Evolutionary conservation across 192 early-diverging fungal species (phyloP).

Genomic region (Powellomyces hirtus): DNA sequence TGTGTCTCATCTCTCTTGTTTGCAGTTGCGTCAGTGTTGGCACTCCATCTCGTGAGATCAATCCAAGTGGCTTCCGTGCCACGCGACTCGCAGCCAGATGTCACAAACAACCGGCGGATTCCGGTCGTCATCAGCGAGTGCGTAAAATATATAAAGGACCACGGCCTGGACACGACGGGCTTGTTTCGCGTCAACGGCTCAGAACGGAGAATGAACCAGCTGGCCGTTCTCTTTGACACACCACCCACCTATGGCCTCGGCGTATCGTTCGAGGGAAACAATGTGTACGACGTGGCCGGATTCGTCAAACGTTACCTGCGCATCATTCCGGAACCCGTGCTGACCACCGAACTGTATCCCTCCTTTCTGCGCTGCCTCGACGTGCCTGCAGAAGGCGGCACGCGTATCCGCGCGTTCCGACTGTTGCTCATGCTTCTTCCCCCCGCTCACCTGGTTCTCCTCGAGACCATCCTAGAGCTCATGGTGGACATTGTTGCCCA

Average conservation of each 20-base stretch:
- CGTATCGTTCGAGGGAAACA: slow-evolving; percentile 47
- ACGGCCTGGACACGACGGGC: slow-evolving; percentile 40
- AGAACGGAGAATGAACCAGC: slow-evolving; percentile 40
- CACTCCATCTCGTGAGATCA: slow-evolving; percentile 19
- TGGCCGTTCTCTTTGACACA: slow-evolving; percentile 39
- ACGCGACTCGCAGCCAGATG: slow-evolving; percentile 5
- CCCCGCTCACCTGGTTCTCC: slow-evolving; percentile 37
- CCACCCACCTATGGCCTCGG: slow-evolving; percentile 43
- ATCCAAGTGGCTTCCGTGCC: slow-evolving; percentile 33
- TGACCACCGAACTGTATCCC: slow-evolving; percentile 44
- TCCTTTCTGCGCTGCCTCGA: slow-evolving; percentile 48
- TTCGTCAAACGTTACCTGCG: slow-evolving; percentile 48
- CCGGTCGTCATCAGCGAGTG: slow-evolving; percentile 44
- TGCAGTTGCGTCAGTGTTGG: background rate
- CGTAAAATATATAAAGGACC: slow-evolving; percentile 25
- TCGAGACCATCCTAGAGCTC: slow-evolving; percentile 46
- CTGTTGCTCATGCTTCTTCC: slow-evolving; percentile 50
- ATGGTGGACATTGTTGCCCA: slow-evolving; percentile 27
- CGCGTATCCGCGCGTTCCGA: slow-evolving; percentile 39
- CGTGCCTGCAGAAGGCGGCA: slow-evolving; percentile 37
- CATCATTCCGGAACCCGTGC: slow-evolving; percentile 47
- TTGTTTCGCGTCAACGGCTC: slow-evolving; percentile 53
- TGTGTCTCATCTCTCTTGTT: too few species aligned
- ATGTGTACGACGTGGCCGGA: slow-evolving; percentile 50
- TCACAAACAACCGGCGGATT: slow-evolving; percentile 27